These are phyloP conservation scores for Sclerotinia sclerotiorum DNA, from an alignment of 2,329 filamentous ascomycete species.

Conservation along the genomic window DNA sequence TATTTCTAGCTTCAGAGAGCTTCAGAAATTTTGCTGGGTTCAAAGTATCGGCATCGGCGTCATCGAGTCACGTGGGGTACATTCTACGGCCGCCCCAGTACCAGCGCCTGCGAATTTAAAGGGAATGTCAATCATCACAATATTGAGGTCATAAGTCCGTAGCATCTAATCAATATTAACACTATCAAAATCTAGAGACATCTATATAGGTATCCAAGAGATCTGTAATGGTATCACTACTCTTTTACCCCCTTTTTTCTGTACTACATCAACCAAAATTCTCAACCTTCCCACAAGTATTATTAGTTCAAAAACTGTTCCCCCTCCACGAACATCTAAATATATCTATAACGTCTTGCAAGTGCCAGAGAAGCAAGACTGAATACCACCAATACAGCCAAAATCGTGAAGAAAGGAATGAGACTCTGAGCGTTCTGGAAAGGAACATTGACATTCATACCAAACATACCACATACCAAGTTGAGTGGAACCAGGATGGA, in stretches of 20 bases:
- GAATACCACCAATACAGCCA: conserved; percentile 57
- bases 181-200: conserved; percentile 9
- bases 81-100: no score
- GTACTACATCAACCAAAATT: conserved; percentile 1
- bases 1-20: neutral
- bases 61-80: neutral
- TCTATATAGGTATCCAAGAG: conserved; percentile 16
- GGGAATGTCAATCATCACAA: neutral
- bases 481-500: conserved; percentile 97
- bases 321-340: conserved; percentile 28
- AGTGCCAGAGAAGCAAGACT: conserved; percentile 33
- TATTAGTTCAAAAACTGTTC: neutral
- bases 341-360: conserved; percentile 37
- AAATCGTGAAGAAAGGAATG: conserved; percentile 60
- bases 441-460: conserved; percentile 82
- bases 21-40: conserved; percentile 10
- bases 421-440: conserved; percentile 50
- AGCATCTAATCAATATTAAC: neutral
- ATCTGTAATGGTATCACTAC: conserved; percentile 3
- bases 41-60: conserved; percentile 10
- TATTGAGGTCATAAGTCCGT: neutral
- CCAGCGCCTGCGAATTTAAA: neutral
- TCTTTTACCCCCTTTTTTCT: neutral
- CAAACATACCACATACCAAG: conserved; percentile 66
- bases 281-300: neutral